Evolutionary conservation across 129 eudicot species (phyloP).

Genomic region (Flaveria trinervia): DNA sequence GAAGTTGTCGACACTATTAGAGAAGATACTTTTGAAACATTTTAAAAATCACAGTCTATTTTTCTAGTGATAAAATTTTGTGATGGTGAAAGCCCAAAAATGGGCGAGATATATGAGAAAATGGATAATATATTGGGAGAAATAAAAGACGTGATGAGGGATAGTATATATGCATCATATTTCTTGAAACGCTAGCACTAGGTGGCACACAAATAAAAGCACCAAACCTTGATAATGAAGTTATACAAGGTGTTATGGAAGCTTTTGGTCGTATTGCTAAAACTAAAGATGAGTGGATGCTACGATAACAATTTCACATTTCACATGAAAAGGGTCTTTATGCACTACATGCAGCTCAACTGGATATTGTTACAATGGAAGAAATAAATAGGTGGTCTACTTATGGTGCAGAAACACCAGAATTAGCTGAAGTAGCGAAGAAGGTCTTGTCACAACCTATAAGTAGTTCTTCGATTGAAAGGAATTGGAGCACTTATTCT

Average conservation of each 20-base stretch:
- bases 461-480: not conserved
- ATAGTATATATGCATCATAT: not conserved
- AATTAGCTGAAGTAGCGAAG: not conserved
- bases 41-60: too few relatives aligned
- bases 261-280: not conserved
- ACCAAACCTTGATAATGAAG: constrained; percentile 10
- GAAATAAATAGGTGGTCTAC: not conserved
- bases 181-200: constrained; percentile 14
- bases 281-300: not conserved
- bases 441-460: not conserved
- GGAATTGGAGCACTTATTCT: not conserved
- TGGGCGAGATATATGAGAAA: too few relatives aligned
- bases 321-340: constrained; percentile 20
- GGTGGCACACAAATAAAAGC: not conserved
- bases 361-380: constrained; percentile 14
- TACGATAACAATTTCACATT: constrained; percentile 17
- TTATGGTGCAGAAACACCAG: constrained; percentile 3
- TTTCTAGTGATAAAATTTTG: too few relatives aligned
- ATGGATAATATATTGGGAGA: constrained; percentile 18
- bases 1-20: too few relatives aligned
- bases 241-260: constrained; percentile 4
- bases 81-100: too few relatives aligned
- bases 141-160: not conserved
- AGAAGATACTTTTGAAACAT: too few relatives aligned
- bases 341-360: not conserved